Base-by-base conservation (phyloP, 306 rosid genomes). In the Casuarina equisetifolia region DNA sequence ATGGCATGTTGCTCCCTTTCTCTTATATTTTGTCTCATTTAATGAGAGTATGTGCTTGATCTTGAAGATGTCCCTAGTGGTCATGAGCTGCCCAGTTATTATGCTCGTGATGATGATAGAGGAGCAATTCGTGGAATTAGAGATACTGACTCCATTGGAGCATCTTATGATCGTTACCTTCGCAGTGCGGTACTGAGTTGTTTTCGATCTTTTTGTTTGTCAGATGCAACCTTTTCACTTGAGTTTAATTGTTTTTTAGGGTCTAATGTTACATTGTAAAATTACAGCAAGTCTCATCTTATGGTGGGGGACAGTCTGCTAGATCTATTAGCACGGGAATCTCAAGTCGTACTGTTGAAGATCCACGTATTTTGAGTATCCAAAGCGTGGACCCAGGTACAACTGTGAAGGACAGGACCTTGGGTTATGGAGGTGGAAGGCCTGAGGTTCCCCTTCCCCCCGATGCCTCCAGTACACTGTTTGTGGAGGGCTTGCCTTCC, bases 401-500 rank as follows among this genome's bases (percentile, higher is more conserved):
- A 82, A 72, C 86, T 74, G 76, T 69, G 50, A 90, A 90, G 36
- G 98, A 94, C 46, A 86, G 86, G 81, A 69, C 81, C 70, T n/a
- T 86, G 77, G 95, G 88, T 77, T 81, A 84, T 72, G 84, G 92
- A 63, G 55, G 93, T 78, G 90, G 92, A 79, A 91, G 95, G 86
- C 70, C 89, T 38, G 97, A 89, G 62, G 85, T 83, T 81, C 87
- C 96, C 58, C 95, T 94, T 83, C 98, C 98, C 49, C 95, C 92
- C 57, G 97, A 89, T 85, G 97, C 98, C 86, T 84, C 97, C 52
- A 92, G 86, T 86, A 94, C 97, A 11, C 90, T 94, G 16, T 94
- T 88, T 84, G 98, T 94, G 68, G 98, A 94, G 88, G 98, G 98
- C 70, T 89, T 94, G 79, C 98, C 98, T 72, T 66, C 95, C 76